These are phyloP conservation scores for Thermoascus crustaceus DNA, from an alignment of 2,329 filamentous ascomycete species.

Conservation along the genomic window DNA sequence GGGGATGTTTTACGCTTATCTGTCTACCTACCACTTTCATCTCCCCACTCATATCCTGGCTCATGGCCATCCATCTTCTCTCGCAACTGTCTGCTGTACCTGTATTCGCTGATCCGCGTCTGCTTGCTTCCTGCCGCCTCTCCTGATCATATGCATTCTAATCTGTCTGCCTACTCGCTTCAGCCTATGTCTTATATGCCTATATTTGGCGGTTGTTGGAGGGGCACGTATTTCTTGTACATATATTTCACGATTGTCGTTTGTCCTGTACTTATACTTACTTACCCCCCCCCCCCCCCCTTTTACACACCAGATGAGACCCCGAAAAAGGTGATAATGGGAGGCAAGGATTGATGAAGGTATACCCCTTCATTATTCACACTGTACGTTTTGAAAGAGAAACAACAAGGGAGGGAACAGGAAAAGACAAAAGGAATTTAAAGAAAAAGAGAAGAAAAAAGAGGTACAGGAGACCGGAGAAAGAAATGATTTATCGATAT, in stretches of 20 bases:
- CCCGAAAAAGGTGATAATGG: not conserved
- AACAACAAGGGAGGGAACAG: too few species aligned
- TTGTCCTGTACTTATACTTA: slow-evolving; percentile 6
- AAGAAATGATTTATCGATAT: not conserved
- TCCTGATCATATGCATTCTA: slow-evolving; percentile 1
- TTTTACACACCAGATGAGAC: not conserved
- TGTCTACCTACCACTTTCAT: not conserved
- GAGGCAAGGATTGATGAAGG: too few species aligned
- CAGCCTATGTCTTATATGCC: not conserved
- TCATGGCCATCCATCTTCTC: not conserved
- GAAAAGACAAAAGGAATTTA: not conserved
- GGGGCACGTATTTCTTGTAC: slow-evolving; percentile 4
- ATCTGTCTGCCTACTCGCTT: slow-evolving; percentile 3
- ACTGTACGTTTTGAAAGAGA: too few species aligned
- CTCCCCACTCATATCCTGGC: slow-evolving; percentile 1
- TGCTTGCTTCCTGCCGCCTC: not conserved
- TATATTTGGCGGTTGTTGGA: not conserved
- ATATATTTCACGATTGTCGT: too few species aligned
- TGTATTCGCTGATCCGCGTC: not conserved
- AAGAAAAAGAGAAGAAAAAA: slow-evolving; percentile 1
- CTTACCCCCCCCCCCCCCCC: too few species aligned
- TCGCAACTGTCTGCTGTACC: not conserved
- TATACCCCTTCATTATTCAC: too few species aligned
- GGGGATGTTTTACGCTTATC: not conserved
- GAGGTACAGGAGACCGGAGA: not conserved